These are phyloP conservation scores for Cercospora sp. DNA, from an alignment of 2,329 filamentous ascomycete genomes.

Conservation along the genomic window DNA sequence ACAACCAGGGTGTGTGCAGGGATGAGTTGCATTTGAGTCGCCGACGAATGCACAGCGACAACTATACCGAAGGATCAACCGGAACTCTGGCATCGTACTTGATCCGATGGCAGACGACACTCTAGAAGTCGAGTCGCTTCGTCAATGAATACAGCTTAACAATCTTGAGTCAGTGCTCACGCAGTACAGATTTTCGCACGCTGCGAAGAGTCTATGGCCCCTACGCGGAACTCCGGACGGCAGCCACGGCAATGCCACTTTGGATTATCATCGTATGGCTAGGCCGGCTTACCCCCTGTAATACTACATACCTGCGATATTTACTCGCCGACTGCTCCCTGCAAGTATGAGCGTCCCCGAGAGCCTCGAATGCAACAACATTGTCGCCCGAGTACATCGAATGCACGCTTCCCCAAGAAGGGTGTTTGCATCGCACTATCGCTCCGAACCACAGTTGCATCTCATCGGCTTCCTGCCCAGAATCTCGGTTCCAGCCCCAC, in stretches of 20 bases:
- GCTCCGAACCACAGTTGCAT: constrained; percentile 1
- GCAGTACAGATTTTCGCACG: not conserved
- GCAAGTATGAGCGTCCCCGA: constrained; percentile 4
- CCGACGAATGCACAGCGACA: not conserved
- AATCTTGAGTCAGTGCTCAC: not conserved
- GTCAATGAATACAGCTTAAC: not conserved
- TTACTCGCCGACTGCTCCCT: constrained; percentile 1
- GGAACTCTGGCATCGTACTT: not conserved
- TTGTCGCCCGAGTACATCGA: not conserved
- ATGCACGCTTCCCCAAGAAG: constrained; percentile 1
- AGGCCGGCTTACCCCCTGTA: not conserved
- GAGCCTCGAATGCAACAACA: constrained; percentile 3
- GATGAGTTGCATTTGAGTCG: not conserved
- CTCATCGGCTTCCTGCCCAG: not conserved
- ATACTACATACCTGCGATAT: not conserved
- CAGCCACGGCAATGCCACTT: not conserved
- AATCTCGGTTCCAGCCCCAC: not conserved
- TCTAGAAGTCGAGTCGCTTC: not conserved
- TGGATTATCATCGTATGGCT: not conserved
- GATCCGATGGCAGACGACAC: not conserved
- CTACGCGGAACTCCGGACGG: not conserved
- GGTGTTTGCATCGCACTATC: constrained; percentile 3
- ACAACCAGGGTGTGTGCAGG: not conserved
- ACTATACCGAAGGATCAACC: not conserved
- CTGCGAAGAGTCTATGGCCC: not conserved